phyloP scores from a whole-genome alignment of 495 filamentous ascomycete genomes.

The Penicillium waksmanii region DNA sequence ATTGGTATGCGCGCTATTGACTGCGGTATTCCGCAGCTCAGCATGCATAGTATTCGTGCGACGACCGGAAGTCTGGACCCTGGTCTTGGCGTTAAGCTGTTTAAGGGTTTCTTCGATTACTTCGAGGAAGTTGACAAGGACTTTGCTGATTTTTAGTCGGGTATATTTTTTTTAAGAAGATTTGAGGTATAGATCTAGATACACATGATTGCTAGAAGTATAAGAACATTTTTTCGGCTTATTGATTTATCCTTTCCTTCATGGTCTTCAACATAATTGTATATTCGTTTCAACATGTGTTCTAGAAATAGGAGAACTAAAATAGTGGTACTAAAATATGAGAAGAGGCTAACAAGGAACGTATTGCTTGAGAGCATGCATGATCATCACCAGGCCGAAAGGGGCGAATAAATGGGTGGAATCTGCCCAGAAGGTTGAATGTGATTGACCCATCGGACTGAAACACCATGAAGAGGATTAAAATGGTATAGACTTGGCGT shows the following conservation, averaged over 20 bases:
- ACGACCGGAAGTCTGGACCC: slow-evolving; percentile 88
- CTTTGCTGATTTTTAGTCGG: slow-evolving; percentile 61
- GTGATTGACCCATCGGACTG: background rate
- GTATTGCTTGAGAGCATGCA: background rate
- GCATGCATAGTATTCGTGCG: slow-evolving; percentile 93
- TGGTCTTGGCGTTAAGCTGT: slow-evolving; percentile 83
- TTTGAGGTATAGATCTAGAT: slow-evolving; percentile 11
- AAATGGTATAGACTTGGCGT: background rate
- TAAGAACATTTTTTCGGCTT: background rate
- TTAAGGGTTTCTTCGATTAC: slow-evolving; percentile 86
- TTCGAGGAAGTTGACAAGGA: slow-evolving; percentile 87
- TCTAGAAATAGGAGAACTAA: background rate
- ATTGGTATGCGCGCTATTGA: slow-evolving; percentile 88
- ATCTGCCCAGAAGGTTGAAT: background rate
- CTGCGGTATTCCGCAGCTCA: slow-evolving; percentile 87
- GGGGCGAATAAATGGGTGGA: background rate
- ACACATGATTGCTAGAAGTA: slow-evolving; percentile 1
- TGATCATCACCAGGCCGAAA: background rate
- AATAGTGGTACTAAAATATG: background rate
- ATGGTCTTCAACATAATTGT: background rate
- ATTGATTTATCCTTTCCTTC: background rate
- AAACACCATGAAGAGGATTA: background rate
- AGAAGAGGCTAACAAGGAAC: background rate
- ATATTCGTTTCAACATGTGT: slow-evolving; percentile 6
- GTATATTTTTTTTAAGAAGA: background rate